Evolutionary conservation across 225 moss, liverwort and hornwort genomes (phyloP), one percentile per base, ranked within the genome.

Genomic region (Lunularia cruciata): DNA sequence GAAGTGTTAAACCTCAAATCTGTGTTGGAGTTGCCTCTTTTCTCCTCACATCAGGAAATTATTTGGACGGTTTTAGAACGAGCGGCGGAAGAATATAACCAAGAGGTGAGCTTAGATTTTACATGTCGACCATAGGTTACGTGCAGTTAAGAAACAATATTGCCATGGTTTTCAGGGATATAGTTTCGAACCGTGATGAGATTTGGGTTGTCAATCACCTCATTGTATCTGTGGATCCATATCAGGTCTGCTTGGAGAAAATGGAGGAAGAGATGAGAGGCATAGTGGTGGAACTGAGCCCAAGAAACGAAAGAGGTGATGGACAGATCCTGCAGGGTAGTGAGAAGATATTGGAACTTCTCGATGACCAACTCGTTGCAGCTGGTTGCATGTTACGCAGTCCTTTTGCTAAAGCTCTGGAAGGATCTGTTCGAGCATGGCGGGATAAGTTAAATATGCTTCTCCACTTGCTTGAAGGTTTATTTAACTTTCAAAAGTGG

Each of bases 251-350:
- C 66, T 48, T 83, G 71, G 83, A 83, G 73, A 83, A 83, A 58
- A 83, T 83, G 83, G 83, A 83, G 74, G 83, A 76, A 38, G 83
- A 83, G 47, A 83, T 83, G 79, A 83, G 83, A 74, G 66, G 49
- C 14, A 37, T 70, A 73, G 71, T 64, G 37, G 70, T 79, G n/a
- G 79, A 74, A 56, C 48, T 83, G 18, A 79, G 79, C 25, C 74
- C 77, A 19, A 57, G 30, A 25, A 57, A 31, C 19, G 58, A 60
- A 40, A 58, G 73, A 1, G 43, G 63, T 61, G 60, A 76, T 48
- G 74, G 71, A 58, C 76, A 83, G 15, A 63, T 68, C 26, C 42
- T 83, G 27, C 73, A 72, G 26, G 79, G 74, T 6, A 83, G 79
- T 59, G 83, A 79, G 48, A 7, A 55, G 42, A 63, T 83, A 46